Conservation (phyloP, 768 basidiomycete species). For the Tylopilus balloui region DNA sequence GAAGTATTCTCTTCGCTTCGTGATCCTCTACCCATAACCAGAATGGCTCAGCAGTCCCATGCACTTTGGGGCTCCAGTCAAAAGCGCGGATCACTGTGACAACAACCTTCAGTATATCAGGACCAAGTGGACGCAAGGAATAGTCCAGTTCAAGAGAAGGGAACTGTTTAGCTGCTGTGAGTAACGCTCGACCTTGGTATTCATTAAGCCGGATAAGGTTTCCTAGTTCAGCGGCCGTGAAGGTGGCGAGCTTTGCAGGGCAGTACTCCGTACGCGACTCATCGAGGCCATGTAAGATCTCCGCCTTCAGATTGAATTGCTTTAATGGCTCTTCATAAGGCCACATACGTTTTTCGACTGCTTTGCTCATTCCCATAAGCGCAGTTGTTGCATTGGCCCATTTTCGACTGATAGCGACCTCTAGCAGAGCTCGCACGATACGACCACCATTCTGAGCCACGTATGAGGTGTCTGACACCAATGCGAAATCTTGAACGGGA, state of each 20-base stretch:
- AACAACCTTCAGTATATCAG: conserved; percentile 76
- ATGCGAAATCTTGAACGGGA: conserved; percentile 88
- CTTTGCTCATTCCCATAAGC: conserved; percentile 89
- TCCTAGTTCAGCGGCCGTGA: conserved; percentile 68
- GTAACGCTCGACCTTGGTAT: conserved; percentile 72
- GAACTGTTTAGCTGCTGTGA: conserved; percentile 78
- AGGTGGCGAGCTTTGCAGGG: conserved; percentile 63
- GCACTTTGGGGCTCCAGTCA: conserved; percentile 72
- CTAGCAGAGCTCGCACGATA: conserved; percentile 89
- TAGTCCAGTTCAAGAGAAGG: conserved; percentile 66
- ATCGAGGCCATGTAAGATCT: conserved; percentile 74
- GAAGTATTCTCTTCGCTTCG: conserved; percentile 75
- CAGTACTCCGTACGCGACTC: conserved; percentile 79
- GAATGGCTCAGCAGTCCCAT: conserved; percentile 79
- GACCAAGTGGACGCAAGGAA: conserved; percentile 73
- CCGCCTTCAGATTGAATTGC: conserved; percentile 73
- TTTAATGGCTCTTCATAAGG: conserved; percentile 88
- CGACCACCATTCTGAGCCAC: conserved; percentile 93
- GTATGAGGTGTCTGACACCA: conserved; percentile 93
- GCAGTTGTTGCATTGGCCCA: conserved; percentile 81
- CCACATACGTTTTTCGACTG: conserved; percentile 90
- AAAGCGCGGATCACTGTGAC: conserved; percentile 65
- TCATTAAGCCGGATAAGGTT: conserved; percentile 83
- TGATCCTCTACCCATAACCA: conserved; percentile 96
- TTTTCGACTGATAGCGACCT: conserved; percentile 89